Evolutionary conservation across 2,329 filamentous ascomycete species (phyloP).

Genomic region (Penicillium sp.): DNA sequence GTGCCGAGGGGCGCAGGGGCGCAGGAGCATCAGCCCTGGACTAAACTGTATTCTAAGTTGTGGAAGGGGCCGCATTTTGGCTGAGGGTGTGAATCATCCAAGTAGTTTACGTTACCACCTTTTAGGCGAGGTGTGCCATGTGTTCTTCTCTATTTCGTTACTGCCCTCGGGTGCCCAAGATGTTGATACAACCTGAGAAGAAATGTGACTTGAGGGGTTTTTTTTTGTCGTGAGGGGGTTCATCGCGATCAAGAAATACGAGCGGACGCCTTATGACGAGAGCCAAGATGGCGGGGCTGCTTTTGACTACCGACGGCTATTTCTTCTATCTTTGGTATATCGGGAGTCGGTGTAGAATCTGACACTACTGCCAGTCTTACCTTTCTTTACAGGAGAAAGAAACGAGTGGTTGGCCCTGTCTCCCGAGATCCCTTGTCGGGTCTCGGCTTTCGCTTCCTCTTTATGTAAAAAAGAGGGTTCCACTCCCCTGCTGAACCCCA

Average conservation of each 20-base stretch:
- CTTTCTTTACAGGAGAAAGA: background rate
- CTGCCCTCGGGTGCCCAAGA: background rate
- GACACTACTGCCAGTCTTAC: background rate
- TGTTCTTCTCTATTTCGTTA: background rate
- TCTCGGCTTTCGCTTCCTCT: constrained; percentile 3
- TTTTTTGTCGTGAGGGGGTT: background rate
- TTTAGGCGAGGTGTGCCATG: background rate
- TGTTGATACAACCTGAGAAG: background rate
- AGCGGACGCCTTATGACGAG: constrained; percentile 12
- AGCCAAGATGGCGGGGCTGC: constrained; percentile 11
- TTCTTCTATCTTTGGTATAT: background rate
- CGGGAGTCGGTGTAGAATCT: background rate
- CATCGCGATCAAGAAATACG: background rate
- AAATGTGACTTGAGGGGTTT: background rate
- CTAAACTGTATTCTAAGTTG: background rate
- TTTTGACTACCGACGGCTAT: background rate
- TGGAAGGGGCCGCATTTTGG: background rate
- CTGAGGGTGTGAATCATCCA: background rate
- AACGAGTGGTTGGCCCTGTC: background rate
- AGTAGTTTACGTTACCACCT: background rate
- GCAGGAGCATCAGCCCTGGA: background rate
- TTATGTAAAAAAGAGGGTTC: background rate
- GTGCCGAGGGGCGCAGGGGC: background rate
- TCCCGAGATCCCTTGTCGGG: background rate
- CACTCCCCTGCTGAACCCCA: background rate